Base-by-base conservation (phyloP, 805 yeast genomes). In the Kuraishia floccosa region DNA sequence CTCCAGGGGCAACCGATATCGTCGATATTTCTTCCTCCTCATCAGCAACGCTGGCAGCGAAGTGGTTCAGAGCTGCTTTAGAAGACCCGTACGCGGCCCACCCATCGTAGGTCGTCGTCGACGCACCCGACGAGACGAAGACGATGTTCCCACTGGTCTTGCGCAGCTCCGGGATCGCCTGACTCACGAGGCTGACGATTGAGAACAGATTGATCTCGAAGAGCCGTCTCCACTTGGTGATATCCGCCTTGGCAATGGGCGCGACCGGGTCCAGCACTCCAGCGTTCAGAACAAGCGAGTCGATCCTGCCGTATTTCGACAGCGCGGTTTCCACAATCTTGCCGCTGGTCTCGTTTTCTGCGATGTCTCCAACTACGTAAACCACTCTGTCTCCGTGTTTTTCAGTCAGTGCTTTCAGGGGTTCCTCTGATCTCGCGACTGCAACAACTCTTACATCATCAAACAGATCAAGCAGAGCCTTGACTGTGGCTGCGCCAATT, bases 31-130 rank as follows among this genome's bases (percentile, higher is more conserved):
- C 63, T 1, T 63, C 57, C 47, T 81, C 86, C 44, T 86, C 96
- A 5, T 56, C 60, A 1, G 83, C 78, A 11, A 89, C 50, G 10
- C 82, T 72, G 28, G 57, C 47, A 5, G 83, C 75, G 31, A 85
- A 66, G 43, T 78, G 86, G 51, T 89, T 86, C 30, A 89, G 49
- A 0, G 96, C 95, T 0, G 96, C 96, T 52, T 89, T 89, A 5
- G 35, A 76, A 4, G 87, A 60, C 1, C 96, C 94, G 45, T 89
- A 89, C 4, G 95, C 93, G 12, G 80, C 79, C 96, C 96, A 89
- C 1, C 85, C 91, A 38, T 63, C 68, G 39, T 61, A 66, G 13
- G 76, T 58, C 32, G 63, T 68, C 1, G 67, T 64, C 13, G 93
- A 68, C 1, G 97, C 96, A 5, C 96, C 96, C 2, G 94, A 83